Conservation (phyloP, 192 early-diverging fungal species). For the Backusella tarrabulga region DNA sequence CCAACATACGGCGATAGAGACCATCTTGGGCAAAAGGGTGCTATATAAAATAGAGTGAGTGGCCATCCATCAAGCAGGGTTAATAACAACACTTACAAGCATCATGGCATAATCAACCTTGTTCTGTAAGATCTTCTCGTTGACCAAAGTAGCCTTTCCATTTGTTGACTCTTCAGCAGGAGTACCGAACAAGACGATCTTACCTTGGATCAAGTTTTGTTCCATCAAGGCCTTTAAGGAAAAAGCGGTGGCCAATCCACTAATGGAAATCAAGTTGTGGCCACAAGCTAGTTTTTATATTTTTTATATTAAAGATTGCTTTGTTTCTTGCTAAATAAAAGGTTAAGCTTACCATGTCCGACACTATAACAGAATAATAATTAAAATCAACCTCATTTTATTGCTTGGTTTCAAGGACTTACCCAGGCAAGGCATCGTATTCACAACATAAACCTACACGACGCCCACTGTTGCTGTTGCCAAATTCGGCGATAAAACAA, state of each 20-base stretch:
- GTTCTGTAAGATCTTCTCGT: conserved; percentile 61
- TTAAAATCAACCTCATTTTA: background rate
- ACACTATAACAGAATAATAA: conserved; percentile 27
- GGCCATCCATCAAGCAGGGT: background rate
- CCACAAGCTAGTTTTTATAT: conserved; percentile 55
- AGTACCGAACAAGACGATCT: conserved; percentile 63
- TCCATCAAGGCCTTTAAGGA: conserved; percentile 44
- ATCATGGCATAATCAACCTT: conserved; percentile 69
- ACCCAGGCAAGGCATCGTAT: conserved; percentile 73
- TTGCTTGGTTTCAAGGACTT: background rate
- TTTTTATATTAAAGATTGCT: too few species aligned
- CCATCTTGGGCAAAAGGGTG: conserved; percentile 42
- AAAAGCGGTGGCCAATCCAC: conserved; percentile 55
- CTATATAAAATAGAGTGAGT: background rate
- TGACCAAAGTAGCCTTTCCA: conserved; percentile 72
- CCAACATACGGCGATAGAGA: conserved; percentile 29
- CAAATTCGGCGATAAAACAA: conserved; percentile 70
- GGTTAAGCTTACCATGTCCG: conserved; percentile 35
- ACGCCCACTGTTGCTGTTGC: conserved; percentile 38
- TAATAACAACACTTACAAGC: conserved; percentile 35
- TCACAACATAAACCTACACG: conserved; percentile 50
- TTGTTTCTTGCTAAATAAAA: too few species aligned
- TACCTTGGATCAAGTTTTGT: conserved; percentile 40
- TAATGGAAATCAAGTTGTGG: conserved; percentile 68
- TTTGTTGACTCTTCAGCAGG: conserved; percentile 65